Base-by-base conservation (phyloP, 371 early-diverging fungal species). In the Cokeromyces recurvatus region DNA sequence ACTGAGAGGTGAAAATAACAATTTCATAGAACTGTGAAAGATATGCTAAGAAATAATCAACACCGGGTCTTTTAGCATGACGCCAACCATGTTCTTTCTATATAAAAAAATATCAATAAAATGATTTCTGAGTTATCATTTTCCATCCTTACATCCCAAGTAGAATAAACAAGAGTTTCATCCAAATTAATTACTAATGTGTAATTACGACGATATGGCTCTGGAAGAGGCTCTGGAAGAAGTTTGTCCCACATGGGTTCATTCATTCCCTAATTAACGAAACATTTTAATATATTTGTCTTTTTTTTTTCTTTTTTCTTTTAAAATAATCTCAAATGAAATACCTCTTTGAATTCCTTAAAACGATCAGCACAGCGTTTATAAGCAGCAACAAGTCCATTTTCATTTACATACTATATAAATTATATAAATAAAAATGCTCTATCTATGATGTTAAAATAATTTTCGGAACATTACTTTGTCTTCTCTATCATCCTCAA, bases 131-230 rank as follows among this genome's bases (percentile, higher is more conserved):
- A 15, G 10, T 0, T n/a, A 6, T 14, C 22, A 27, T 38, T 19
- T 20, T 3, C 25, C 8, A 21, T 17, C 20, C 76, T 78, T 71
- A 90, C 89, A 74, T 92, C 88, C 97, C 97, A 98, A 38, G 82
- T 83, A 39, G 89, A 81, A 55, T 94, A 87, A 20, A 93, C 81
- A 54, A 98, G 69, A n/a, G 91, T 86, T 54, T 97, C 94, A 53
- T 92, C 93, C 64, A 97, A 65, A 55, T 93, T 92, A 47, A 98
- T 83, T 36, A 93, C 90, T 39, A 98, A 79, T 7, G 98, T 98
- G 54, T 88, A 90, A 20, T 87, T 87, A 34, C 84, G 82, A 45
- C 84, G 81, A 69, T 89, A 91, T 12, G 82, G 87, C 32, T 77
- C 83, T 24, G 89, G 87, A 31, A 91, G 74, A 35, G 91, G 86